These are phyloP conservation scores for Hypoxylon sp. DNA, from an alignment of 2,329 filamentous ascomycete species.

Conservation along the genomic window DNA sequence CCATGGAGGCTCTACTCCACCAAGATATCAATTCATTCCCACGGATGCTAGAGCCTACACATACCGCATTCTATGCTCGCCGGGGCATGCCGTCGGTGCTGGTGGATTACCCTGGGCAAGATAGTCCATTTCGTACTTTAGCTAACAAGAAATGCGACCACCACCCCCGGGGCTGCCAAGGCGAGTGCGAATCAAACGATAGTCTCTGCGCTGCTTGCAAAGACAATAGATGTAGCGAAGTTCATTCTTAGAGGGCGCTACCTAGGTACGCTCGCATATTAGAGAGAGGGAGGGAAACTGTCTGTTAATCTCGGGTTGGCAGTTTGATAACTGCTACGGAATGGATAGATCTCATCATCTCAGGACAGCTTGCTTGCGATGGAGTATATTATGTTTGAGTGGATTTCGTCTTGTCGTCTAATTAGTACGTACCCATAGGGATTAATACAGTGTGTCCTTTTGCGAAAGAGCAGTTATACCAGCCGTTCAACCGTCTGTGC, in stretches of 20 bases:
- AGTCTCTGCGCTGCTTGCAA: conserved; percentile 19
- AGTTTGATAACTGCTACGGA: background rate
- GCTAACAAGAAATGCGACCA: conserved; percentile 25
- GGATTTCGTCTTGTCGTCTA: background rate
- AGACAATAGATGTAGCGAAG: background rate
- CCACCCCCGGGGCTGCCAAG: conserved; percentile 14
- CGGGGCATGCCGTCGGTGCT: background rate
- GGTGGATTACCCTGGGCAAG: conserved; percentile 1
- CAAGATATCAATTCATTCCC: background rate
- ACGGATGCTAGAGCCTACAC: conserved; percentile 2
- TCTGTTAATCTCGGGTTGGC: background rate
- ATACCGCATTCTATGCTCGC: conserved; percentile 1
- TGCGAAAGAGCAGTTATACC: background rate
- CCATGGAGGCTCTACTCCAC: conserved; percentile 16
- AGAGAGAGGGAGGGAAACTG: background rate
- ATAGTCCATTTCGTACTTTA: background rate
- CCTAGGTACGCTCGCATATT: background rate
- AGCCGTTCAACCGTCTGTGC: background rate
- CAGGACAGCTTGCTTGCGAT: background rate
- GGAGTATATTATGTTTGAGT: conserved; percentile 14
- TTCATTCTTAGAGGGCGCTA: conserved; percentile 23
- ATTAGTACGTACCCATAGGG: background rate
- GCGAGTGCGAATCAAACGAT: background rate
- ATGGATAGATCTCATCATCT: conserved; percentile 11
- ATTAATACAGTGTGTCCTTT: conserved; percentile 14